These are phyloP conservation scores for Termitomyces heimii DNA, from an alignment of 768 basidiomycete genomes.

Conservation along the genomic window DNA sequence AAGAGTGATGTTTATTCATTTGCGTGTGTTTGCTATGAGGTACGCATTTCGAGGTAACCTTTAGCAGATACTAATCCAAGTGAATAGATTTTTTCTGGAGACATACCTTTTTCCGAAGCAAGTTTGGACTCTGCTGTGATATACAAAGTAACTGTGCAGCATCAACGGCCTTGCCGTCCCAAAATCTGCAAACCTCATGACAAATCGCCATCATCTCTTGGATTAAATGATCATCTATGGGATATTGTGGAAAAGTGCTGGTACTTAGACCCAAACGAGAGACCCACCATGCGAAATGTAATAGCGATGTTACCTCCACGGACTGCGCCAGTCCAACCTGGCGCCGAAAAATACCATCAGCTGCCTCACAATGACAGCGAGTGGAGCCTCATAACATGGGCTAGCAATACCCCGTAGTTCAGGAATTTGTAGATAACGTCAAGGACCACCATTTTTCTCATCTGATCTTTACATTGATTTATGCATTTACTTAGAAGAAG, in stretches of 20 bases:
- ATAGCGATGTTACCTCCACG: slow-evolving; percentile 10
- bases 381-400: slow-evolving; percentile 3
- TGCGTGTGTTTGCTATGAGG: slow-evolving; percentile 27
- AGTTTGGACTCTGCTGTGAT: slow-evolving; percentile 12
- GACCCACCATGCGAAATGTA: slow-evolving; percentile 17
- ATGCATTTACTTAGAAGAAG: not conserved
- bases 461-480: not conserved
- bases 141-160: slow-evolving; percentile 9
- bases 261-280: slow-evolving; percentile 18
- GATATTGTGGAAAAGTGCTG: slow-evolving; percentile 21
- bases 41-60: slow-evolving; percentile 1
- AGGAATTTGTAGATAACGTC: not conserved
- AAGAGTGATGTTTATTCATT: slow-evolving; percentile 28
- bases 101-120: slow-evolving; percentile 18
- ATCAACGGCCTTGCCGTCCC: slow-evolving; percentile 3
- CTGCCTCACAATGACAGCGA: not conserved
- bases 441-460: not conserved
- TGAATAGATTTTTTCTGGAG: slow-evolving; percentile 22
- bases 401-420: not conserved
- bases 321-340: not conserved
- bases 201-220: slow-evolving; percentile 6
- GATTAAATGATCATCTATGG: slow-evolving; percentile 26
- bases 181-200: slow-evolving; percentile 16
- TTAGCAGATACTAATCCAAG: not conserved
- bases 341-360: not conserved